Evolutionary conservation across 2,329 filamentous ascomycete genomes (phyloP), one percentile per base, ranked within the genome.

Genomic region (Hyphodiscus sp.): DNA sequence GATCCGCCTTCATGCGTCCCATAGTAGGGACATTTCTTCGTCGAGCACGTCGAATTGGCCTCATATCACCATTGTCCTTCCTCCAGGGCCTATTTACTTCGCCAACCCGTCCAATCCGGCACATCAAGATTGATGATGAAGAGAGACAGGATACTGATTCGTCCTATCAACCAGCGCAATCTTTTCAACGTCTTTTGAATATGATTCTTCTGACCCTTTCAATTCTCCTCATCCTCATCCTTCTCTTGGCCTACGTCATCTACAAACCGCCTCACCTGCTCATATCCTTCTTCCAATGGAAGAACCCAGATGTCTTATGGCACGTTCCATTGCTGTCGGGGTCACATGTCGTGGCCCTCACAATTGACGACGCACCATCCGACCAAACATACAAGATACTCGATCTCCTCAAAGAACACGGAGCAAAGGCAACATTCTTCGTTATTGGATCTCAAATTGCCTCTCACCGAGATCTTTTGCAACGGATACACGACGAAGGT

Each of bases 351-450:
- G 76, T 96, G 18, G 91, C 89, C 0, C 76, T 96, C 41, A 95
- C 89, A 1, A 86, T 96, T 64, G 91, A 96, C 73, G 91, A 96
- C 71, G 87, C 84, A 26, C 91, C 91, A 0, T 91, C 87, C 1
- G 70, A 78, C 44, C 77, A 88, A 68, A 95, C 91, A 1, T 65
- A 70, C 45, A 80, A 84, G 52, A 91, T 96, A 55, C 72, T 91
- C 51, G 71, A 81, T 44, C 72, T 89, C 0, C 75, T 96, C n/a
- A 73, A 76, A 50, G 74, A 75, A 20, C 77, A 89, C 65, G 76
- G 79, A 53, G 89, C 86, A 15, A 81, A 76, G 19, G 91, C 91
- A 0, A 96, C 91, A 0, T 94, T 95, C 69, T 96, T 96, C 69
- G 78, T 95, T 30, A 95, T 96, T 62, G 91, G 91, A 9, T 79